phyloP scores from a whole-genome alignment of 805 yeast species.

The Kazachstania africana region DNA sequence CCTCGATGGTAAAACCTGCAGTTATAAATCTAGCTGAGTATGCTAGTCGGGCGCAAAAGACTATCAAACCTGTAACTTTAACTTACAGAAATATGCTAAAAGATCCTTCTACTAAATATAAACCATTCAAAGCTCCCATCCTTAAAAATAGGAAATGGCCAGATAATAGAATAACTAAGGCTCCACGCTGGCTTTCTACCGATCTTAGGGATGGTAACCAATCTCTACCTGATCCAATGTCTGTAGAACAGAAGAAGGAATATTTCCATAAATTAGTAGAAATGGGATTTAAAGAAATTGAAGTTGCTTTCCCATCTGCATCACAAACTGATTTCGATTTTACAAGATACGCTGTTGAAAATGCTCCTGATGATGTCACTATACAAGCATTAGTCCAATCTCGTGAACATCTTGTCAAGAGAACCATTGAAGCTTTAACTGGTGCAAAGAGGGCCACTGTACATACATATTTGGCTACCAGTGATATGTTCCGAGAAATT shows the following conservation, averaged over 20 bases:
- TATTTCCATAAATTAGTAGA: slow-evolving; percentile 59
- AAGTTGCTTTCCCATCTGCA: slow-evolving; percentile 74
- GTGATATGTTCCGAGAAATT: slow-evolving; percentile 60
- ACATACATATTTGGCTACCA: slow-evolving; percentile 67
- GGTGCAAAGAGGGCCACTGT: slow-evolving; percentile 71
- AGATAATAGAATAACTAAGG: slow-evolving; percentile 37
- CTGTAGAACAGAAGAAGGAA: slow-evolving; percentile 61
- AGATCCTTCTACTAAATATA: slow-evolving; percentile 56
- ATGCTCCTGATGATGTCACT: slow-evolving; percentile 65
- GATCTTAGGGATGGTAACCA: slow-evolving; percentile 80
- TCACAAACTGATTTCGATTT: slow-evolving; percentile 73
- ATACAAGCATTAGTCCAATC: slow-evolving; percentile 71
- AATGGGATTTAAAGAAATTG: slow-evolving; percentile 72
- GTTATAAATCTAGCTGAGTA: slow-evolving; percentile 3
- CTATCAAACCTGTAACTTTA: slow-evolving; percentile 25
- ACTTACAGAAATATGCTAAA: slow-evolving; percentile 44
- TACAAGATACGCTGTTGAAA: slow-evolving; percentile 61
- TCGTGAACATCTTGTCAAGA: slow-evolving; percentile 56
- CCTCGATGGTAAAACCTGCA: slow-evolving; percentile 3
- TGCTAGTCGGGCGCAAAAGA: slow-evolving; percentile 4
- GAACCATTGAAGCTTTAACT: slow-evolving; percentile 59
- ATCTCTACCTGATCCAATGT: slow-evolving; percentile 78
- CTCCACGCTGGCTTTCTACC: slow-evolving; percentile 78
- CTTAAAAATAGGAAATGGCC: slow-evolving; percentile 69
- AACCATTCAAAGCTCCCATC: slow-evolving; percentile 38